These are phyloP conservation scores for Stylosanthes scabra DNA, from an alignment of 331 rosid species.

Conservation along the genomic window DNA sequence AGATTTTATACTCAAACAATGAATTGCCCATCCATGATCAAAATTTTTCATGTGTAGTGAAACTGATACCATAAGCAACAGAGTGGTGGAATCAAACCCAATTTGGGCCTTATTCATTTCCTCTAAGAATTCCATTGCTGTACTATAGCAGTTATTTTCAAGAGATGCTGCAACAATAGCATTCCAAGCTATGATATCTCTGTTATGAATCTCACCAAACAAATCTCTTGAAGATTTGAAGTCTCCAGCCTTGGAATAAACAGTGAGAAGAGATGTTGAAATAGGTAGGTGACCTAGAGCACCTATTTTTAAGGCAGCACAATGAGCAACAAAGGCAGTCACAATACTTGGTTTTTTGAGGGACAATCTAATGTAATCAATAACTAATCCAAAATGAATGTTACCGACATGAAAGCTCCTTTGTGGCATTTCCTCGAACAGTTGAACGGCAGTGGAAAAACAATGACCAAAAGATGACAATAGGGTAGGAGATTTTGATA, in stretches of 20 bases:
- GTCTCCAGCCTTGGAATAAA: conserved; percentile 51
- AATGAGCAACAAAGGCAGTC: conserved; percentile 45
- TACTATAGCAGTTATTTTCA: conserved; percentile 40
- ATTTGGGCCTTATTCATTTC: conserved; percentile 44
- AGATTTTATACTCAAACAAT: conserved; percentile 51
- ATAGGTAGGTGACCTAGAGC: conserved; percentile 49
- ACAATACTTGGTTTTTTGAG: conserved; percentile 28
- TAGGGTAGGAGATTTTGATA: not conserved
- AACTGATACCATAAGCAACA: conserved; percentile 56
- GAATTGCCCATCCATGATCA: conserved; percentile 53
- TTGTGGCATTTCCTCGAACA: conserved; percentile 52
- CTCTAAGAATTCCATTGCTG: conserved; percentile 47
- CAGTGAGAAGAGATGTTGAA: conserved; percentile 57
- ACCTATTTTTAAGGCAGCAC: conserved; percentile 54
- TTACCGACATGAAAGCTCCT: conserved; percentile 20
- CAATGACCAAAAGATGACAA: not conserved
- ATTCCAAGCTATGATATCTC: conserved; percentile 63
- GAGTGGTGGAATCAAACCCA: conserved; percentile 66
- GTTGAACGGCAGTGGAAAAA: conserved; percentile 27
- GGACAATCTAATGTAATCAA: conserved; percentile 40
- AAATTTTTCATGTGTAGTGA: conserved; percentile 41
- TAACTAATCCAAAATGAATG: conserved; percentile 26
- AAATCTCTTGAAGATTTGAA: conserved; percentile 49
- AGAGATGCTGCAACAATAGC: conserved; percentile 59
- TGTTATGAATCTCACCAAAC: conserved; percentile 49